A percentile compares a stretch with the other conserved stretches of the same genome.
Evolutionary conservation across 805 yeast species (phyloP).

Genomic region (Candida dendrica): DNA sequence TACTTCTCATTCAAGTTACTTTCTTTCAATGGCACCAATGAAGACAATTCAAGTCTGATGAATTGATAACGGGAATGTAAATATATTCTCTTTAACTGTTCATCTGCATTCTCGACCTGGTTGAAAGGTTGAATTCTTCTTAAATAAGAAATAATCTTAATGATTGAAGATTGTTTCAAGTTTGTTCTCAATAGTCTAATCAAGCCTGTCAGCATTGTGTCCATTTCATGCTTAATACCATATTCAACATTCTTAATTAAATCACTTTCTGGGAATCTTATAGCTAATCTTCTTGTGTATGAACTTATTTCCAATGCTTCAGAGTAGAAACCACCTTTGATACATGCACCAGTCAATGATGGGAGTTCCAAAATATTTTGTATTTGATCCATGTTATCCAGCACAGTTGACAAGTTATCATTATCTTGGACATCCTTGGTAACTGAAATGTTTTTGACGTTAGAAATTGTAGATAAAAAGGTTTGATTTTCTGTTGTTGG

Average conservation of each 20-base stretch:
- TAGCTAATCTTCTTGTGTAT: constrained; percentile 58
- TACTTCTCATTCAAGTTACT: constrained; percentile 49
- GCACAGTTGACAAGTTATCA: constrained; percentile 30
- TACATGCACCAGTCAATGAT: constrained; percentile 74
- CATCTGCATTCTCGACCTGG: constrained; percentile 17
- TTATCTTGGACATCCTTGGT: constrained; percentile 10
- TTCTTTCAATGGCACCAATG: constrained; percentile 48
- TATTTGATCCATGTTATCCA: constrained; percentile 61
- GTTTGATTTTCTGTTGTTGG: constrained; percentile 20
- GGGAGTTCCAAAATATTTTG: constrained; percentile 82
- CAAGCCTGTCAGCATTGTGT: constrained; percentile 63
- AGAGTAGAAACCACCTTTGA: constrained; percentile 77
- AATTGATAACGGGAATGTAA: constrained; percentile 64
- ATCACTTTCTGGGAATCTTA: constrained; percentile 57
- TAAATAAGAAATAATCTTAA: constrained; percentile 72
- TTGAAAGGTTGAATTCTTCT: constrained; percentile 55
- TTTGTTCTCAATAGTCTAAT: constrained; percentile 67
- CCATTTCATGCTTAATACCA: constrained; percentile 50
- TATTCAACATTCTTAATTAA: constrained; percentile 43
- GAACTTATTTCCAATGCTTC: constrained; percentile 83
- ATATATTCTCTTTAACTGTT: constrained; percentile 46
- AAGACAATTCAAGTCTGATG: constrained; percentile 52
- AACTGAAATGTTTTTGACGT: constrained; percentile 13
- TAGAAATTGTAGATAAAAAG: constrained; percentile 21
- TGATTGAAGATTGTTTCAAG: constrained; percentile 67